Evolutionary conservation across 2,329 filamentous ascomycete species (phyloP), one percentile per base, ranked within the genome.

Genomic region (Monosporascus sp.): DNA sequence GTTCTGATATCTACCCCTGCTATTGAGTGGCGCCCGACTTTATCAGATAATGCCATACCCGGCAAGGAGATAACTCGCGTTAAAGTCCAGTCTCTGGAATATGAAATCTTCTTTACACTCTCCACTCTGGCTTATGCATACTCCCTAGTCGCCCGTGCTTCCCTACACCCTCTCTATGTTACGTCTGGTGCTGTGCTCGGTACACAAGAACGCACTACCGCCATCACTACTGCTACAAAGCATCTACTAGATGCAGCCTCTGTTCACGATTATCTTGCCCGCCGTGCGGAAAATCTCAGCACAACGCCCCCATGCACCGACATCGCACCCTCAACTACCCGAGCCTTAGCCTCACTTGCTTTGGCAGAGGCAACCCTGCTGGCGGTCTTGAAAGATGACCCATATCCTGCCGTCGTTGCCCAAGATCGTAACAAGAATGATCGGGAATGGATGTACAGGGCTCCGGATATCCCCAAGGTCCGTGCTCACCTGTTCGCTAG

Each of bases 381-480:
- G 1, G 91, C 91, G 0, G 91, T 97, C 1, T 70, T 96, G 49
- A 97, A 97, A 63, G 93, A 97, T 66, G 94, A 99, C 65, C 91
- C 93, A 0, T 97, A 97, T 65, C 88, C 93, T 1, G 85, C 88
- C 2, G 82, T 86, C 7, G 87, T 96, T 2, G 85, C 91, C 1
- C 89, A 96, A 63, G 84, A 87, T 53, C 81, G 92, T 48, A 95
- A 96, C 66, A 83, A 86, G 51, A 85, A 87, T 60, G 91, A 92
- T 69, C 91, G 82, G 56, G 93, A 97, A 60, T 99, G 93, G 93
- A 97, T 97, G 91, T 95, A 94, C 70, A 90, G 88, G 63, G 82
- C 91, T 0, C 91, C 93, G 1, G 85, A 91, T 49, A 89, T 97
- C 48, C 88, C 91, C 31, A 92, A 93, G 66, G 91, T 96, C 19